phyloP scores from a whole-genome alignment of 192 early-diverging fungal species.

The Backusella circina region DNA sequence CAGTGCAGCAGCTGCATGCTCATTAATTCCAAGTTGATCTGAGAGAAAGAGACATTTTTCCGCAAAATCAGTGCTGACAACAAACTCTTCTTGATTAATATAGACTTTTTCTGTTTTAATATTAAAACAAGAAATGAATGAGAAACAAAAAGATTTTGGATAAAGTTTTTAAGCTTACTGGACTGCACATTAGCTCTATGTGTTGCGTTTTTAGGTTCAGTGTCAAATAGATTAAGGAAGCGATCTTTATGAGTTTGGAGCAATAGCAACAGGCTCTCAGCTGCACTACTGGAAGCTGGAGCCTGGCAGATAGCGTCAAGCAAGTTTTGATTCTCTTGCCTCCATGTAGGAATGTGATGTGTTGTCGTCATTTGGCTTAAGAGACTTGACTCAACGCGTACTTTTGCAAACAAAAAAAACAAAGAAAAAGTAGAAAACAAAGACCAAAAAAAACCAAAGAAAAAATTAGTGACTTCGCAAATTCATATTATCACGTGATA shows the following conservation, averaged over 20 bases:
- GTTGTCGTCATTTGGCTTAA: background rate
- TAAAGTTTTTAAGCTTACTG: constrained; percentile 12
- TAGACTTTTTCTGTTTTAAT: constrained; percentile 36
- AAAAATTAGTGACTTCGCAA: background rate
- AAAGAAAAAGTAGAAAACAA: background rate
- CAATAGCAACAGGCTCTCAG: background rate
- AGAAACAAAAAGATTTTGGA: background rate
- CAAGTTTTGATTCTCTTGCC: constrained; percentile 9
- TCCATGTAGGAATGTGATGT: constrained; percentile 12
- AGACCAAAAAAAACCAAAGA: no score
- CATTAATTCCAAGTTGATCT: constrained; percentile 78
- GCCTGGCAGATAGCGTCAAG: constrained; percentile 14
- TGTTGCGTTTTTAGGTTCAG: constrained; percentile 9
- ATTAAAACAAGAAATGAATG: background rate
- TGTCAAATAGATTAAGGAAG: constrained; percentile 23
- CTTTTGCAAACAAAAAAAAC: background rate
- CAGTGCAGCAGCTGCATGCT: constrained; percentile 67
- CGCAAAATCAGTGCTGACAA: constrained; percentile 69
- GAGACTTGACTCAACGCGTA: background rate
- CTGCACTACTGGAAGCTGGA: background rate
- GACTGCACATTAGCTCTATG: constrained; percentile 22
- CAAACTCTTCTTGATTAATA: constrained; percentile 56
- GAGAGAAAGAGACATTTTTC: constrained; percentile 64
- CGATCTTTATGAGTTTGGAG: constrained; percentile 14
- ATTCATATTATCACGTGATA: no score